These are phyloP conservation scores for Aspergillus awamori DNA, from an alignment of 2,329 filamentous ascomycete genomes.

Conservation along the genomic window DNA sequence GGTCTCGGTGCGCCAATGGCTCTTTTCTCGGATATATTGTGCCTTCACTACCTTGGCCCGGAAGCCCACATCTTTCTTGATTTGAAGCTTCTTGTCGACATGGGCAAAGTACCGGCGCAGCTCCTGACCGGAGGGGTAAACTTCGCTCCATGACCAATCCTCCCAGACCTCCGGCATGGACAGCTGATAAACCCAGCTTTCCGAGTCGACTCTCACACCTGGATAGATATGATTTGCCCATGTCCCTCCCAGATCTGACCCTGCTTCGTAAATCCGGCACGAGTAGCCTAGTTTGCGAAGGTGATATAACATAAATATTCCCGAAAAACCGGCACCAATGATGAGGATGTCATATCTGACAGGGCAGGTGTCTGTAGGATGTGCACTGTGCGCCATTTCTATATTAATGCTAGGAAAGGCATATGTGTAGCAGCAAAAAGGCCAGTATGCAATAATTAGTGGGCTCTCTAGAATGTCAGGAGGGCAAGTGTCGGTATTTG, in stretches of 20 bases:
- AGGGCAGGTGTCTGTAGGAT: not conserved
- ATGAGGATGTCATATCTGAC: constrained; percentile 10
- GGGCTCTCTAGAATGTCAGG: not conserved
- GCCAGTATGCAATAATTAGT: not conserved
- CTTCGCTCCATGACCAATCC: constrained; percentile 47
- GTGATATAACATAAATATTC: constrained; percentile 11
- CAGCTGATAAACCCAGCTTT: constrained; percentile 12
- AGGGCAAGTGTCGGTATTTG: not conserved
- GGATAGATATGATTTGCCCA: constrained; percentile 18
- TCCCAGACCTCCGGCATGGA: constrained; percentile 50
- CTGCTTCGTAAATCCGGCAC: constrained; percentile 10
- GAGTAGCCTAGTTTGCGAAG: constrained; percentile 14
- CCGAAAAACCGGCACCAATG: constrained; percentile 16
- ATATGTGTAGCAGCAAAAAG: not conserved
- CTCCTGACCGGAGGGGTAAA: constrained; percentile 37
- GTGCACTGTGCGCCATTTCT: not conserved
- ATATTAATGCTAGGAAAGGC: not conserved
- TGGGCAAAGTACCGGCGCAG: constrained; percentile 52
- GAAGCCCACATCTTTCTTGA: constrained; percentile 52
- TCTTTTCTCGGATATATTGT: constrained; percentile 39
- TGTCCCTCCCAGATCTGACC: constrained; percentile 9
- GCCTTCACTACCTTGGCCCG: constrained; percentile 46
- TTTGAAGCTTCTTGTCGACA: constrained; percentile 46
- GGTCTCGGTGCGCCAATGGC: constrained; percentile 50
- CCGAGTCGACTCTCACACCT: constrained; percentile 10